phyloP scores from a whole-genome alignment of 1,139 yeast genomes.

The Pichia norvegensis region DNA sequence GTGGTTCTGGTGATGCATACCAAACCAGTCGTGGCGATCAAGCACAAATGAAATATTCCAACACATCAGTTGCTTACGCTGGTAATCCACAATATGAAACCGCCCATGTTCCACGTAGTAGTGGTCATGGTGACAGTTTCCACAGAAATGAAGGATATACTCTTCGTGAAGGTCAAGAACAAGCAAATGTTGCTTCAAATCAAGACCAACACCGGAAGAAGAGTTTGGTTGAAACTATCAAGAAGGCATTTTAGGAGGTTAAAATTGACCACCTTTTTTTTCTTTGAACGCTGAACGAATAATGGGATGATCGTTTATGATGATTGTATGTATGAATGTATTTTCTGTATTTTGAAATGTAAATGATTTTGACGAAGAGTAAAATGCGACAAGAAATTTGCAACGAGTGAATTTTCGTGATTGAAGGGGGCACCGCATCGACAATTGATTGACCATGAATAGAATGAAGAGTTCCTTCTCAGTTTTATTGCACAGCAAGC shows the following conservation, averaged over 20 bases:
- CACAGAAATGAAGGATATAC: slow-evolving; percentile 3
- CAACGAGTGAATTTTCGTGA: too few relatives aligned
- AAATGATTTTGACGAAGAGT: too few relatives aligned
- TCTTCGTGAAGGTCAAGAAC: neutral
- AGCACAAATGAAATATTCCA: neutral
- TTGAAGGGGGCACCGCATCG: too few relatives aligned
- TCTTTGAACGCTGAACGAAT: neutral
- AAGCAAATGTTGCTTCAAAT: neutral
- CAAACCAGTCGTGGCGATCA: neutral
- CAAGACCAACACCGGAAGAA: slow-evolving; percentile 7
- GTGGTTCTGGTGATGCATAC: neutral
- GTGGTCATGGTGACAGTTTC: neutral
- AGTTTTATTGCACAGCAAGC: neutral
- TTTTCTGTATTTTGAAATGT: neutral
- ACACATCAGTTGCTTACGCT: neutral
- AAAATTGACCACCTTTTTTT: neutral
- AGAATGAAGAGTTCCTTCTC: too few relatives aligned
- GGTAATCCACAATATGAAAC: neutral
- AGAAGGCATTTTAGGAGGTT: slow-evolving; percentile 1
- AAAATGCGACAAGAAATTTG: too few relatives aligned
- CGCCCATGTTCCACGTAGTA: neutral
- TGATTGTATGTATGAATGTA: neutral
- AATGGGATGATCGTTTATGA: neutral
- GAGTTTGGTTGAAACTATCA: slow-evolving; percentile 11
- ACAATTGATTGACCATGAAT: too few relatives aligned